Percentiles rank a stretch among this genome's conserved stretches.
Conservation (phyloP, 2,329 filamentous ascomycete genomes). For the Aspergillus neoniger region DNA sequence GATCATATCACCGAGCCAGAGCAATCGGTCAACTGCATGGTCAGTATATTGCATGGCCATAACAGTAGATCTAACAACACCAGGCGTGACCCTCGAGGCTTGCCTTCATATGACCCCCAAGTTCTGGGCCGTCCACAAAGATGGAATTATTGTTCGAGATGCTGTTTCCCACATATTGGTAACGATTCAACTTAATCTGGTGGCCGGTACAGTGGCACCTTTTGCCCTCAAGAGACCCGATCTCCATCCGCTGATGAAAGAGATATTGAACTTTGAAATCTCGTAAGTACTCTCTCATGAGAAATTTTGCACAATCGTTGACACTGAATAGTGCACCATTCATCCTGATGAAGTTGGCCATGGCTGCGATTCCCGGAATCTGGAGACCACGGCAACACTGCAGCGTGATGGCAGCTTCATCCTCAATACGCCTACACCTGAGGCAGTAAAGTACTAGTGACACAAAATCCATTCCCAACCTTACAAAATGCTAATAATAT, state of each 20-base stretch:
- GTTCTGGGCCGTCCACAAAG: slow-evolving; percentile 16
- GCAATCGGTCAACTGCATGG: too few species aligned
- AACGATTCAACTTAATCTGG: slow-evolving; percentile 15
- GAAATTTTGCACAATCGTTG: not conserved
- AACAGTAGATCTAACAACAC: too few species aligned
- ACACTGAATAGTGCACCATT: not conserved
- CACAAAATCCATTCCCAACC: too few species aligned
- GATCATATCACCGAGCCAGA: too few species aligned
- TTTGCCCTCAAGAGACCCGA: slow-evolving; percentile 4
- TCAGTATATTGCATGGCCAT: too few species aligned
- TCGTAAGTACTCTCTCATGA: not conserved
- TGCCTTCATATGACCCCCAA: slow-evolving; percentile 16
- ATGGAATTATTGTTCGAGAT: slow-evolving; percentile 7
- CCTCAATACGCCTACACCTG: not conserved
- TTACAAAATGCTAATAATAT: not conserved
- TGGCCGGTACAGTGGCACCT: slow-evolving; percentile 14
- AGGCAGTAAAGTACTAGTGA: not conserved
- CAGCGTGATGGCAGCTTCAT: slow-evolving; percentile 10
- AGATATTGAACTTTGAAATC: not conserved
- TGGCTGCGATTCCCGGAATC: slow-evolving; percentile 15
- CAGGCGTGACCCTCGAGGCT: too few species aligned
- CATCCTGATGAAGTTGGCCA: slow-evolving; percentile 18
- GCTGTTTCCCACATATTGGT: slow-evolving; percentile 10
- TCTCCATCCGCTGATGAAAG: not conserved
- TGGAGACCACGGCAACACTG: slow-evolving; percentile 16